Evolutionary conservation across 2,329 filamentous ascomycete species (phyloP).

Genomic region (Penicillium sp.): DNA sequence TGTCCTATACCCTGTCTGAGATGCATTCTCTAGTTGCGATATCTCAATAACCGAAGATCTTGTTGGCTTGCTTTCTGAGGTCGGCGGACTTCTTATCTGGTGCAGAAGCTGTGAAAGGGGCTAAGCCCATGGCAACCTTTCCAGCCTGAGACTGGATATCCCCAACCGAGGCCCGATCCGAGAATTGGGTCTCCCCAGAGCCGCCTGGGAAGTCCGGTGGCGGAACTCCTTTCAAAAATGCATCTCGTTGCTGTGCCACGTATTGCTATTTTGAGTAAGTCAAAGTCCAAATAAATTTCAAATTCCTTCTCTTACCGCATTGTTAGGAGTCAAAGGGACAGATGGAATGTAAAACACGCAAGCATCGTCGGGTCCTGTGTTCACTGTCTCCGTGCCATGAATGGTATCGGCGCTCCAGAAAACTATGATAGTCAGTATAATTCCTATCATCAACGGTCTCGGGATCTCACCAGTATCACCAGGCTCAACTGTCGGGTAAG

Average conservation of each 20-base stretch:
- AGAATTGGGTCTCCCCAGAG: constrained; percentile 4
- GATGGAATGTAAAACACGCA: constrained; percentile 15
- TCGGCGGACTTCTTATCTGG: no score
- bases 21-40: no score
- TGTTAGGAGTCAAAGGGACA: constrained; percentile 7
- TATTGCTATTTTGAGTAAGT: constrained; percentile 6
- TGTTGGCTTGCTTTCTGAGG: no score
- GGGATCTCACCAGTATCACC: constrained; percentile 9
- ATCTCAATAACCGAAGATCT: no score
- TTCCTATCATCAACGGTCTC: background rate
- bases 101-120: background rate
- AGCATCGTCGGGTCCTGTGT: constrained; percentile 5
- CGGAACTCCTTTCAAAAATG: constrained; percentile 8
- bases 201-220: constrained; percentile 14
- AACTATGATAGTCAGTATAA: background rate
- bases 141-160: constrained; percentile 5
- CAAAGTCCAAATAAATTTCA: background rate
- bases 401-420: constrained; percentile 8
- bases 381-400: constrained; percentile 5
- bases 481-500: constrained; percentile 3
- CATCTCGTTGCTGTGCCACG: constrained; percentile 7
- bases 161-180: background rate
- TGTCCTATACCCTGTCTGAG: no score
- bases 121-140: background rate
- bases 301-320: constrained; percentile 3